Conservation (phyloP, 352 stramenopile genomes). For the Phytophthora pluvialis region DNA sequence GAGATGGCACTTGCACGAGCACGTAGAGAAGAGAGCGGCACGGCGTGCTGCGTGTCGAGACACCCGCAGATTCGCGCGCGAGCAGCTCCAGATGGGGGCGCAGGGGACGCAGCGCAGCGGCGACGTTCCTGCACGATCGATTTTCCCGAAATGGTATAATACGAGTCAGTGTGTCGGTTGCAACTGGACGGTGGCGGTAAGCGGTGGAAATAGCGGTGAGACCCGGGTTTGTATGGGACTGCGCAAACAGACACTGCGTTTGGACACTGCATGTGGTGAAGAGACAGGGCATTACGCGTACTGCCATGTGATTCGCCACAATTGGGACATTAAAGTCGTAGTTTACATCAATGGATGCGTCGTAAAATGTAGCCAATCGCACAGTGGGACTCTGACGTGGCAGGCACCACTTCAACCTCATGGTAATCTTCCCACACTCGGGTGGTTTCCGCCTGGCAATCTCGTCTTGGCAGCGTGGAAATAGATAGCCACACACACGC, state of each 20-base stretch:
- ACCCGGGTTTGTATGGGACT: background rate
- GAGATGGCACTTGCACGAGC: background rate
- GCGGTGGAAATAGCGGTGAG: background rate
- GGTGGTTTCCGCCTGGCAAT: constrained; percentile 13
- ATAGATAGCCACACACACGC: constrained; percentile 9
- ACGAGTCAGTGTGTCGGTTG: constrained; percentile 19
- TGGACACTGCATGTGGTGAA: background rate
- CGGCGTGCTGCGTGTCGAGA: constrained; percentile 3
- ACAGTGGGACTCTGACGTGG: constrained; percentile 17
- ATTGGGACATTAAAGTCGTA: background rate
- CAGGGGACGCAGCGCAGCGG: background rate
- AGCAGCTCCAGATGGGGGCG: constrained; percentile 6
- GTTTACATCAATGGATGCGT: constrained; percentile 8
- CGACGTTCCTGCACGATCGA: constrained; percentile 14
- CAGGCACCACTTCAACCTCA: constrained; percentile 21
- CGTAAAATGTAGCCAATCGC: constrained; percentile 17
- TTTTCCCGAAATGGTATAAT: constrained; percentile 30
- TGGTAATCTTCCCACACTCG: constrained; percentile 1
- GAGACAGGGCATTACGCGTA: constrained; percentile 16
- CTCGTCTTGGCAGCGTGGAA: background rate
- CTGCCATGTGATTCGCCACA: constrained; percentile 13
- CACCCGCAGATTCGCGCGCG: background rate
- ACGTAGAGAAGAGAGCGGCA: background rate
- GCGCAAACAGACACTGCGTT: background rate
- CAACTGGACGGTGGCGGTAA: constrained; percentile 4